Percentiles rank a stretch among this genome's conserved stretches.
These are phyloP conservation scores for Sporothrix curviconia DNA, from an alignment of 2,329 filamentous ascomycete species.

Conservation along the genomic window DNA sequence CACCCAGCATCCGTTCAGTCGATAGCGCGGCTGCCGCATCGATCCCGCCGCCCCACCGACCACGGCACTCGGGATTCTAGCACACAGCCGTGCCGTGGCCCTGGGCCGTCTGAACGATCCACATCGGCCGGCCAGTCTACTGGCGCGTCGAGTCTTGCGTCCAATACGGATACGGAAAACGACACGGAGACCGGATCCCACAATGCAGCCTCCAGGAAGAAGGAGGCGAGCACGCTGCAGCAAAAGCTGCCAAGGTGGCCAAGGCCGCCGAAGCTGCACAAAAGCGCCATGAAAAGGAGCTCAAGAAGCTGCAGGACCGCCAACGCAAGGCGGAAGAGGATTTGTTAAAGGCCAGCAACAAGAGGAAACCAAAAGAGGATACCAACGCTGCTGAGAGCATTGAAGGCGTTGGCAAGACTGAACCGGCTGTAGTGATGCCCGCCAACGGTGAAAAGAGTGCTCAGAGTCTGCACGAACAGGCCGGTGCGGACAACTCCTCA, in stretches of 20 bases:
- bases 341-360: constrained; percentile 35
- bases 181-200: not conserved
- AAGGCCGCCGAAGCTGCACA: constrained; percentile 21
- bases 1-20: too few relatives aligned
- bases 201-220: not conserved
- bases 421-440: constrained; percentile 21
- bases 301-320: constrained; percentile 56
- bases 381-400: constrained; percentile 43
- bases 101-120: not conserved
- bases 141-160: not conserved
- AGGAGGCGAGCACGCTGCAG: not conserved
- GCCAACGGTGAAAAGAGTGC: not conserved
- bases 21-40: not conserved
- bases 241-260: constrained; percentile 17
- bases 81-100: not conserved
- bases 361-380: too few relatives aligned
- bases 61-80: not conserved
- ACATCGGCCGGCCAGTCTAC: not conserved
- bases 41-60: not conserved
- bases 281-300: constrained; percentile 53
- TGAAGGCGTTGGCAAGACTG: too few relatives aligned
- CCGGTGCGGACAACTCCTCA: too few relatives aligned
- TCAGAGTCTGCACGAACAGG: too few relatives aligned
- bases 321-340: constrained; percentile 29
- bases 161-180: not conserved